Conservation (phyloP, 2,329 filamentous ascomycete genomes). For the Kalmusia sp. region DNA sequence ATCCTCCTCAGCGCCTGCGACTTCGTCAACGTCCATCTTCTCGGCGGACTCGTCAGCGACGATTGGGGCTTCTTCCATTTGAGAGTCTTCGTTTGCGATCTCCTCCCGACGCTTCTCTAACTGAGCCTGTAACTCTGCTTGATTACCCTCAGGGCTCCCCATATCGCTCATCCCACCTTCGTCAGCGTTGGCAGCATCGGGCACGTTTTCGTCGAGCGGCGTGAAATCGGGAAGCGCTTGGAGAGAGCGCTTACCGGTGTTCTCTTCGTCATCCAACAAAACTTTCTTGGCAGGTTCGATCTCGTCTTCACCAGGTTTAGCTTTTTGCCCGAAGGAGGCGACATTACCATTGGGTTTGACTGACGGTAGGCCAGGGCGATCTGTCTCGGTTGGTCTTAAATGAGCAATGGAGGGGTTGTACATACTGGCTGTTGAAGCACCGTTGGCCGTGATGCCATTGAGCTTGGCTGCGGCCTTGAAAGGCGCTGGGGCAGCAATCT, state of each 20-base stretch:
- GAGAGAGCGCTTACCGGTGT: slow-evolving; percentile 79
- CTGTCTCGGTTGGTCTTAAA: slow-evolving; percentile 29
- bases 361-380: slow-evolving; percentile 59
- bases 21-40: slow-evolving; percentile 64
- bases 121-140: slow-evolving; percentile 82
- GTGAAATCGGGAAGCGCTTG: slow-evolving; percentile 83
- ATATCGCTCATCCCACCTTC: slow-evolving; percentile 80
- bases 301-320: slow-evolving; percentile 70
- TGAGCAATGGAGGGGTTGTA: background rate
- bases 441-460: slow-evolving; percentile 27
- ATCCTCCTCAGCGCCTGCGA: slow-evolving; percentile 64
- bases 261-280: slow-evolving; percentile 88
- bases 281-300: slow-evolving; percentile 74
- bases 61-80: slow-evolving; percentile 50
- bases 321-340: slow-evolving; percentile 80
- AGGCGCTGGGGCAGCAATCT: slow-evolving; percentile 36
- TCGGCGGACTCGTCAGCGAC: slow-evolving; percentile 41
- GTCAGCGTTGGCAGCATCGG: slow-evolving; percentile 44
- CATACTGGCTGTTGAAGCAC: slow-evolving; percentile 23
- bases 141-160: slow-evolving; percentile 85
- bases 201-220: slow-evolving; percentile 50
- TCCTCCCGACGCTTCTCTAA: slow-evolving; percentile 76
- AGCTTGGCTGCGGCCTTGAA: slow-evolving; percentile 37
- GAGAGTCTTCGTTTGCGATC: slow-evolving; percentile 50
- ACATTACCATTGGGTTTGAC: slow-evolving; percentile 74